Evolutionary conservation across 140 eudicot species (phyloP), one percentile per base, ranked within the genome.

Genomic region (Flaveria floridana): DNA sequence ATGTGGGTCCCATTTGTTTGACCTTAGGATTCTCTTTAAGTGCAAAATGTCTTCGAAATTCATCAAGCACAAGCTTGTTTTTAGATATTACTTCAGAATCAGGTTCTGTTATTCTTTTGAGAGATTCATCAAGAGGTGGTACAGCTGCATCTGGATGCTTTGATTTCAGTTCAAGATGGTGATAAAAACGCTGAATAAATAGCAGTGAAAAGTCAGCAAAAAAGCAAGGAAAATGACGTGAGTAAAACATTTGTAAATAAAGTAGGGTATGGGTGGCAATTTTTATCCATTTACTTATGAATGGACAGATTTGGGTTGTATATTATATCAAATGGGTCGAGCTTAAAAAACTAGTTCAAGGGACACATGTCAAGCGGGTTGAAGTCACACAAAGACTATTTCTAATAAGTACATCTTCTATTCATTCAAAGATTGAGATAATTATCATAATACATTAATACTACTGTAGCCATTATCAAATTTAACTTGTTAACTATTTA

Each of bases 1-100:
- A 4, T 26, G 37, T 4, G 19, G 70, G 63, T 58, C 81, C 63
- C 28, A 19, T 46, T 34, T 65, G 65, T 46, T 51, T 75, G 13
- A 41, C 99, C 99, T 94, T 94, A 3, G 96, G 90, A 77, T 88
- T 88, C 73, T 88, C 96, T 81, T 94, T 94, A 18, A 90, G 80
- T 76, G 86, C 90, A 82, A 90, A 90, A 26, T 37, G 77, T 72
- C 80, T 87, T 21, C 83, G 84, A 47, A 94, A 85, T 48, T 85
- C 95, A 87, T 94, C 90, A 58, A 94, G 77, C 58, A 84, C 84
- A 47, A 80, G 76, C 84, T 76, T 85, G 84, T 78, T 88, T 63
- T 81, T 87, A 71, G 90, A 82, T 77, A 90, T 47, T 69, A 91
- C 89, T 75, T 87, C 87, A 61, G 85, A 56, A 82, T 88, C 97